A percentile compares a stretch with the other conserved stretches of the same genome.
phyloP scores from a whole-genome alignment of 1,139 yeast species.

The Hanseniaspora uvarum region DNA sequence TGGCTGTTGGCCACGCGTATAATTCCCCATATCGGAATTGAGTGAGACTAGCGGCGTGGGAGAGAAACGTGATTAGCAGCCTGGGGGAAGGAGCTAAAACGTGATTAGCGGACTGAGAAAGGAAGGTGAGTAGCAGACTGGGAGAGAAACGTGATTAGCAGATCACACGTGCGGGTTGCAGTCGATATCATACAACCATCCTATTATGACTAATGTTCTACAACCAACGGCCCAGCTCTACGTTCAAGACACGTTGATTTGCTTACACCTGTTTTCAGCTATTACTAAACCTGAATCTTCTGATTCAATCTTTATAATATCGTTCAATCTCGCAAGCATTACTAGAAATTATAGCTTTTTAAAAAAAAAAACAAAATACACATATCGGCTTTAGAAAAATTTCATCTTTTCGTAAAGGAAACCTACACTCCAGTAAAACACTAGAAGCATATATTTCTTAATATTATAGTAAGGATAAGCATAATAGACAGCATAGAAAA shows the following conservation, averaged over 20 bases:
- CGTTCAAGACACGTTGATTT: no score
- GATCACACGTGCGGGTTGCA: no score
- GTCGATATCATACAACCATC: no score
- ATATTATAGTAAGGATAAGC: neutral
- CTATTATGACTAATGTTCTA: no score
- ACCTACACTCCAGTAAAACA: neutral
- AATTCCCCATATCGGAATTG: neutral
- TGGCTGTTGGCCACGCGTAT: neutral
- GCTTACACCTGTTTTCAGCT: no score
- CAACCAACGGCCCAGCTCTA: no score
- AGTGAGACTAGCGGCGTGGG: no score
- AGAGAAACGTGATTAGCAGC: no score
- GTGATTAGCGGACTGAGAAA: no score
- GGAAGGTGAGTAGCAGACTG: no score
- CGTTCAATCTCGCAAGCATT: neutral
- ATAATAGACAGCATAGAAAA: slow-evolving; percentile 1
- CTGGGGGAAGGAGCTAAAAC: no score
- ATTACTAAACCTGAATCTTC: slow-evolving; percentile 1
- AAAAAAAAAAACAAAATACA: neutral
- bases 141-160: no score
- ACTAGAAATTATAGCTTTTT: neutral
- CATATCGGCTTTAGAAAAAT: neutral
- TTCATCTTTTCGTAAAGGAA: neutral
- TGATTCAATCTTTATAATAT: slow-evolving; percentile 1
- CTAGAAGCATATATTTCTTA: neutral